Percentiles rank a stretch among this genome's conserved stretches.
phyloP scores from a whole-genome alignment of 495 filamentous ascomycete genomes.

The Aspergillus funiculosus region DNA sequence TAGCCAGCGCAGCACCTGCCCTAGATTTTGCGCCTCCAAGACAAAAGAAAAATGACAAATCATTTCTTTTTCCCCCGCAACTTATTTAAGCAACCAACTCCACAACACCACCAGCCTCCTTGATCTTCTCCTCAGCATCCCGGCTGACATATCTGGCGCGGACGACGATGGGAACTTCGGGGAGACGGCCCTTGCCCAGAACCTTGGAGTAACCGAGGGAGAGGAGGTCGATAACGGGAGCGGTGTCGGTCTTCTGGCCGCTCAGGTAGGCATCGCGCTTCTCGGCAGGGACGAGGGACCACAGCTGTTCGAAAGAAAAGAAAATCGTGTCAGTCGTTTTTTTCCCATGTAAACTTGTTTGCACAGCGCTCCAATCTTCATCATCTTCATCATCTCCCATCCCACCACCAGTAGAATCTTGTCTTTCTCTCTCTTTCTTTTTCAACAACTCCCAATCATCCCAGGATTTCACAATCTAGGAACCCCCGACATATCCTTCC shows the following conservation, averaged over 20 bases:
- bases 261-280: conserved; percentile 75
- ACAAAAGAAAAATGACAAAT: conserved; percentile 26
- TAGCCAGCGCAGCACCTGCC: conserved; percentile 33
- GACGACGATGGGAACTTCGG: conserved; percentile 78
- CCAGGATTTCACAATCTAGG: not conserved
- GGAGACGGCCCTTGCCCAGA: conserved; percentile 86
- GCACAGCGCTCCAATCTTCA: too few relatives aligned
- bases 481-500: not conserved
- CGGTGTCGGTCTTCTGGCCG: conserved; percentile 68
- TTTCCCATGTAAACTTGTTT: not conserved
- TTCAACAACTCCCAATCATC: conserved; percentile 1
- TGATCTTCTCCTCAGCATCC: conserved; percentile 91
- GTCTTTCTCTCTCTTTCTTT: too few relatives aligned
- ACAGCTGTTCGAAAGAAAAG: conserved; percentile 50
- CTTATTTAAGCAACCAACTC: conserved; percentile 80
- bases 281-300: conserved; percentile 75
- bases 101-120: conserved; percentile 82
- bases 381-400: too few relatives aligned
- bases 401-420: too few relatives aligned
- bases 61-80: conserved; percentile 7
- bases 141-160: conserved; percentile 82
- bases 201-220: conserved; percentile 90
- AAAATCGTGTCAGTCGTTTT: conserved; percentile 18
- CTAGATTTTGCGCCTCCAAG: conserved; percentile 30
- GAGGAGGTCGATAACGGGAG: conserved; percentile 87